Conservation (phyloP, 2,329 filamentous ascomycete species). For the Alternaria consortialis region DNA sequence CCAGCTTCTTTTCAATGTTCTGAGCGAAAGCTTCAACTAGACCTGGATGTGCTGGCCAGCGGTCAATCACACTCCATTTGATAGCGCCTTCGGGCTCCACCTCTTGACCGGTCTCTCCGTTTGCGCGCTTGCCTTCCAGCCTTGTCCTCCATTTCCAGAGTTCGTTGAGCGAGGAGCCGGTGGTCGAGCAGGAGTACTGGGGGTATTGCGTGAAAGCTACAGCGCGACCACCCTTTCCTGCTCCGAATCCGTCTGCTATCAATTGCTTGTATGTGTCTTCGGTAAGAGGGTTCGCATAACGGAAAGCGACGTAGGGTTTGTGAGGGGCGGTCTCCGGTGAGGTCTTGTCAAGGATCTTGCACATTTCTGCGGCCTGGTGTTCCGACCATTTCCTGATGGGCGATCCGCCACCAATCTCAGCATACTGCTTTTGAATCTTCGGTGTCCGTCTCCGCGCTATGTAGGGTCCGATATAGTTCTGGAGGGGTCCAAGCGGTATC, state of each 20-base stretch:
- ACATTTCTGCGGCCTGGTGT: conserved; percentile 93
- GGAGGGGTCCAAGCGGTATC: conserved; percentile 92
- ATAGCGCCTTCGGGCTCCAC: conserved; percentile 73
- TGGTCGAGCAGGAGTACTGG: conserved; percentile 98
- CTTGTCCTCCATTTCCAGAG: conserved; percentile 96
- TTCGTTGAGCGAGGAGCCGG: conserved; percentile 94
- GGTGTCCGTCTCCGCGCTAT: conserved; percentile 88
- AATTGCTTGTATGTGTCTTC: conserved; percentile 90
- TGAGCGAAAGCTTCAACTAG: conserved; percentile 90
- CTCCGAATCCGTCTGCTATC: conserved; percentile 87
- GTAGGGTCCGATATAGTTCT: conserved; percentile 87
- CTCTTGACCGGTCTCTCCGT: conserved; percentile 49
- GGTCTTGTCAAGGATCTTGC: conserved; percentile 90
- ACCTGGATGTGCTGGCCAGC: conserved; percentile 92
- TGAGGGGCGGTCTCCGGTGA: conserved; percentile 94
- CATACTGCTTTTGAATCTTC: conserved; percentile 96
- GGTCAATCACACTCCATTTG: conserved; percentile 96
- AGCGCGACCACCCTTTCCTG: conserved; percentile 87
- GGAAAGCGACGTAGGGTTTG: conserved; percentile 96
- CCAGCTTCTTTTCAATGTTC: conserved; percentile 87
- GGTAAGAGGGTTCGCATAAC: conserved; percentile 91
- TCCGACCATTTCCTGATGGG: conserved; percentile 99
- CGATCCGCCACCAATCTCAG: conserved; percentile 94
- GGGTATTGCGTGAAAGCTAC: conserved; percentile 99
- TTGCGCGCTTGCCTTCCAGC: conserved; percentile 77